These are phyloP conservation scores for Arachis monticola DNA, from an alignment of 331 rosid genomes.

Conservation along the genomic window DNA sequence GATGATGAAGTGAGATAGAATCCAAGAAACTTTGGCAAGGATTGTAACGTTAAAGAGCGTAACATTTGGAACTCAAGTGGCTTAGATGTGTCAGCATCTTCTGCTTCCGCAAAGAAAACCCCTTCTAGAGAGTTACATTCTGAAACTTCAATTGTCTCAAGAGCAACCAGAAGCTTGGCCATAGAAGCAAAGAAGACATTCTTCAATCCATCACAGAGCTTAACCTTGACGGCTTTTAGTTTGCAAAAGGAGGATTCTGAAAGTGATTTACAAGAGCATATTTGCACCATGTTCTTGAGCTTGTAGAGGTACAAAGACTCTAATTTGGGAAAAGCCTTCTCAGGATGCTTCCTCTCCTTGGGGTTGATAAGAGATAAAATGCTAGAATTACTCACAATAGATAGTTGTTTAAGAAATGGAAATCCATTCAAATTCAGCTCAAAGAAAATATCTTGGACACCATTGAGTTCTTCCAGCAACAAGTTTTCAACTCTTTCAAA, in stretches of 20 bases:
- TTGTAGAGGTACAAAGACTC: neutral
- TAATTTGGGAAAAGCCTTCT: slow-evolving; percentile 32
- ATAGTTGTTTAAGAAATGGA: slow-evolving; percentile 37
- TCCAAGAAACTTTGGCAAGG: neutral
- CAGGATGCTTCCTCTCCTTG: neutral
- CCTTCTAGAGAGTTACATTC: slow-evolving; percentile 25
- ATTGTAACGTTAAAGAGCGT: neutral
- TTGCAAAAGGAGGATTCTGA: slow-evolving; percentile 14
- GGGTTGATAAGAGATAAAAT: slow-evolving; percentile 34
- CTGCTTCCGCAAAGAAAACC: neutral
- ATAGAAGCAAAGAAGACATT: slow-evolving; percentile 15
- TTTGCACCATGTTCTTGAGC: neutral
- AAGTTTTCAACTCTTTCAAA: slow-evolving; percentile 47
- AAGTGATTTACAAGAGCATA: slow-evolving; percentile 17
- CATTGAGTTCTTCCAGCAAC: slow-evolving; percentile 26
- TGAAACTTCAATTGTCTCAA: slow-evolving; percentile 28
- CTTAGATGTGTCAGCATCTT: no score
- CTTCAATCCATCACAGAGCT: slow-evolving; percentile 21
- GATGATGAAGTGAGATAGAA: neutral
- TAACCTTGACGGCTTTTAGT: slow-evolving; percentile 30
- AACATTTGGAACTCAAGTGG: slow-evolving; percentile 2
- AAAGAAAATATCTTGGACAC: slow-evolving; percentile 26
- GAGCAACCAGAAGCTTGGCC: neutral
- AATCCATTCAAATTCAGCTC: slow-evolving; percentile 42
- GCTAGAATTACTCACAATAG: slow-evolving; percentile 17